Conservation (phyloP, 441 rosid genomes). For the Populus hybrid region DNA sequence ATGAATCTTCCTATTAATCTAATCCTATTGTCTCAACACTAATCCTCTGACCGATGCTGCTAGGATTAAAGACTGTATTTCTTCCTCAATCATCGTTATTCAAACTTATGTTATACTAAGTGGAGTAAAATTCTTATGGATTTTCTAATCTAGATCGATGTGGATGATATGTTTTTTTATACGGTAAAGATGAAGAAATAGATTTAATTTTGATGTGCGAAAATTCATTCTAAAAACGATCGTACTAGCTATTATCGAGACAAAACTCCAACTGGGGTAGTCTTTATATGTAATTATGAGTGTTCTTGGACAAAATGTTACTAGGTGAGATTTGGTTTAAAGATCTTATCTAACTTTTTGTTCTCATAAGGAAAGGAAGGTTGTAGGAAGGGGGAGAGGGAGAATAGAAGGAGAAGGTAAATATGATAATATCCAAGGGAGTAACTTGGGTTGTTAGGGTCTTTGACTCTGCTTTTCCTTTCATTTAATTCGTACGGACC, state of each 20-base stretch:
- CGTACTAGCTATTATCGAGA: too few relatives aligned
- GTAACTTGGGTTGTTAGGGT: slow-evolving; percentile 8
- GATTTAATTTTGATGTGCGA: too few relatives aligned
- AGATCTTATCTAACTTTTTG: not conserved
- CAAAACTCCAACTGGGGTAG: too few relatives aligned
- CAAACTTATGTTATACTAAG: not conserved
- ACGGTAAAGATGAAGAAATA: not conserved
- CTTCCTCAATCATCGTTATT: not conserved
- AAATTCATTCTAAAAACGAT: too few relatives aligned
- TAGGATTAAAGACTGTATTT: too few relatives aligned
- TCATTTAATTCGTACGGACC: slow-evolving; percentile 20
- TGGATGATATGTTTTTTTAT: not conserved
- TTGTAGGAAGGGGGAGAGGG: not conserved
- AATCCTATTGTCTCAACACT: not conserved
- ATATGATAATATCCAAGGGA: not conserved
- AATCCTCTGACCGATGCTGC: not conserved
- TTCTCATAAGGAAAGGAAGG: not conserved
- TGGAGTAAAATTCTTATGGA: too few relatives aligned
- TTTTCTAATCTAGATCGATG: not conserved
- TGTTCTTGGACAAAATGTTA: not conserved
- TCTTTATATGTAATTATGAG: not conserved
- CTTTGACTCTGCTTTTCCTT: slow-evolving; percentile 12
- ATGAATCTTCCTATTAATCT: not conserved
- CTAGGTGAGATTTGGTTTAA: not conserved
- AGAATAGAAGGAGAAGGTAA: not conserved